These are phyloP conservation scores for Metschnikowia picachoensis DNA, from an alignment of 805 yeast genomes.

Conservation along the genomic window DNA sequence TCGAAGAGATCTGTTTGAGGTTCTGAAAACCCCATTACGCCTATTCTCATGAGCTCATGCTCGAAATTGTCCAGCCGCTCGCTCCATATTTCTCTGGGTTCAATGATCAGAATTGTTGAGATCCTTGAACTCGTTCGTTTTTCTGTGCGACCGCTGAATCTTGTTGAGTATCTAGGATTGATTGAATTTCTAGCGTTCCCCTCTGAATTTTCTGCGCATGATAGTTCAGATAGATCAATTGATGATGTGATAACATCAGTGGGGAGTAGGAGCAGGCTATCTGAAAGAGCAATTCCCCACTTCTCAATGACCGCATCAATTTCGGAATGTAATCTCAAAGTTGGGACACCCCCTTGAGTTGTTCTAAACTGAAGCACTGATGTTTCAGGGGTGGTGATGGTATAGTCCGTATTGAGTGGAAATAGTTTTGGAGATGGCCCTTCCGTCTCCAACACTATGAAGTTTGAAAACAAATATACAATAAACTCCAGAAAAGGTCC, in stretches of 20 bases:
- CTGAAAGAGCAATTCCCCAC: conserved; percentile 42
- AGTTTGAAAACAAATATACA: conserved; percentile 35
- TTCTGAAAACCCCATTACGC: conserved; percentile 4
- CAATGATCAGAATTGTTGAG: conserved; percentile 7
- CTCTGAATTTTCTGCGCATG: neutral
- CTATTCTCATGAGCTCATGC: conserved; percentile 11
- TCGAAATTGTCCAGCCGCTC: conserved; percentile 6
- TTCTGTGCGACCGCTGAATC: no score
- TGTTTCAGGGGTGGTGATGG: conserved; percentile 21
- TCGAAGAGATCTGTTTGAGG: neutral
- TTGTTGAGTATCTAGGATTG: no score
- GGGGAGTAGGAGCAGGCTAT: conserved; percentile 30
- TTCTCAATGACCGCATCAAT: conserved; percentile 35
- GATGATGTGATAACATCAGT: conserved; percentile 35
- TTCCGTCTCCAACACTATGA: conserved; percentile 25
- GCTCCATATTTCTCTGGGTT: conserved; percentile 10
- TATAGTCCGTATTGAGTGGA: conserved; percentile 9
- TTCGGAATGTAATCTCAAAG: conserved; percentile 27
- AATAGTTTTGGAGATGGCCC: conserved; percentile 10
- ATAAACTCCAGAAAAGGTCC: conserved; percentile 6
- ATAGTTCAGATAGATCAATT: conserved; percentile 13
- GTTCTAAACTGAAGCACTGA: conserved; percentile 23
- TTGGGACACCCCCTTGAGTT: conserved; percentile 3
- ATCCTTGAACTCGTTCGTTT: conserved; percentile 1
- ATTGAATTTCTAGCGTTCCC: no score